Percentiles rank a stretch among this genome's conserved stretches.
Conservation (phyloP, 192 early-diverging fungal genomes). For the Rhizophagus sp. region DNA sequence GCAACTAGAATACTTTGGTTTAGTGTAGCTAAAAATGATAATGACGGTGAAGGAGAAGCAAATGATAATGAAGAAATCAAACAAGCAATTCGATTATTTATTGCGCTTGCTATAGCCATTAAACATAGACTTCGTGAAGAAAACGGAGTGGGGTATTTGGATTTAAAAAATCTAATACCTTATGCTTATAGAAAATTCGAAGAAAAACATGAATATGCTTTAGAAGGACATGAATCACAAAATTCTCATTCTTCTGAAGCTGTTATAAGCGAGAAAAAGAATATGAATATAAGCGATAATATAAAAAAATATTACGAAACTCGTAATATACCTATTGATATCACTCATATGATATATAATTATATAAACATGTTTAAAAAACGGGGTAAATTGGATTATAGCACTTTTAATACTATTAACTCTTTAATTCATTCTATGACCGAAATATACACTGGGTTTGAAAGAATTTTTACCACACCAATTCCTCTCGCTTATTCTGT, state of each 20-base stretch:
- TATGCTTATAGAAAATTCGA: constrained; percentile 39
- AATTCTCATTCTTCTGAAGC: background rate
- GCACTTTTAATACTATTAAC: constrained; percentile 34
- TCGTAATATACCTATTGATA: constrained; percentile 42
- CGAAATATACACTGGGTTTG: constrained; percentile 53
- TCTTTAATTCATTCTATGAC: constrained; percentile 38
- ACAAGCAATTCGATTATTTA: constrained; percentile 43
- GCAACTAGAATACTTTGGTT: constrained; percentile 45
- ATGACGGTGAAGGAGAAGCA: background rate
- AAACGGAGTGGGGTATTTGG: constrained; percentile 50
- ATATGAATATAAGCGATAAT: constrained; percentile 36
- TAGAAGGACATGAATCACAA: background rate
- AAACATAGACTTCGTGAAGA: constrained; percentile 59
- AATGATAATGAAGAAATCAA: constrained; percentile 45
- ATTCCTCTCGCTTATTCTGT: constrained; percentile 72
- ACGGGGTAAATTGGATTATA: constrained; percentile 35
- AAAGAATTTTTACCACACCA: constrained; percentile 68
- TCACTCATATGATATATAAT: constrained; percentile 37
- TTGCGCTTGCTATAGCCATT: constrained; percentile 47
- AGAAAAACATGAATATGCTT: constrained; percentile 33
- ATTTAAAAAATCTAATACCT: constrained; percentile 52
- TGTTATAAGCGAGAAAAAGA: constrained; percentile 28
- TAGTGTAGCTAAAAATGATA: constrained; percentile 34
- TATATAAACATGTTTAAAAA: constrained; percentile 39
- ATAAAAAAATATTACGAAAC: constrained; percentile 35